phyloP scores from a whole-genome alignment of 1,284 basidiomycete species.

The Coniferiporia weirii region DNA sequence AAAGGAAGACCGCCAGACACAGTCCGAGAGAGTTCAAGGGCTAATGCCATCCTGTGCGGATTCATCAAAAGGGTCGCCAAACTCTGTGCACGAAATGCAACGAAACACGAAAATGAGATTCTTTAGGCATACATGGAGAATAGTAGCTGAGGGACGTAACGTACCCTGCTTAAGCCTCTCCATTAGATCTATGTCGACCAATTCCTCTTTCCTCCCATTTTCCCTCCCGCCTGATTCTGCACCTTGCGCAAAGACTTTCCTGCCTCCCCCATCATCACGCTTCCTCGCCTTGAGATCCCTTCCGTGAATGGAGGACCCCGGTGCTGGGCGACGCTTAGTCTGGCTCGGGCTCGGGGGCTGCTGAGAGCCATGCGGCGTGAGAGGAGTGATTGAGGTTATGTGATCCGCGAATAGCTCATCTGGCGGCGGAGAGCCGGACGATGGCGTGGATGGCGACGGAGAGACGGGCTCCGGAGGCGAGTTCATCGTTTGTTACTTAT shows the following conservation, averaged over 20 bases:
- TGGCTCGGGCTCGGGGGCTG: conserved; percentile 11
- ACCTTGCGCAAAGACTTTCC: not conserved
- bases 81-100: conserved; percentile 4
- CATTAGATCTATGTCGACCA: conserved; percentile 17
- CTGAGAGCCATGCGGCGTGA: not conserved
- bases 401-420: conserved; percentile 11
- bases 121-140: not conserved
- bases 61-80: conserved; percentile 18
- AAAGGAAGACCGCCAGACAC: too few relatives aligned
- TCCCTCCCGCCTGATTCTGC: not conserved
- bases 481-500: conserved; percentile 16
- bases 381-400: not conserved
- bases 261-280: conserved; percentile 15
- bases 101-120: not conserved
- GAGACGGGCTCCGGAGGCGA: conserved; percentile 21
- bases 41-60: not conserved
- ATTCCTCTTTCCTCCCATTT: conserved; percentile 12
- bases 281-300: conserved; percentile 19
- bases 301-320: conserved; percentile 10
- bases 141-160: not conserved
- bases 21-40: not conserved
- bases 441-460: conserved; percentile 20
- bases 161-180: conserved; percentile 16
- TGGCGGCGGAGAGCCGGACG: conserved; percentile 21
- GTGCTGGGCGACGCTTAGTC: conserved; percentile 18